Evolutionary conservation across 805 yeast species (phyloP), one percentile per base, ranked within the genome.

Genomic region (Yamadazyma tumulicola): DNA sequence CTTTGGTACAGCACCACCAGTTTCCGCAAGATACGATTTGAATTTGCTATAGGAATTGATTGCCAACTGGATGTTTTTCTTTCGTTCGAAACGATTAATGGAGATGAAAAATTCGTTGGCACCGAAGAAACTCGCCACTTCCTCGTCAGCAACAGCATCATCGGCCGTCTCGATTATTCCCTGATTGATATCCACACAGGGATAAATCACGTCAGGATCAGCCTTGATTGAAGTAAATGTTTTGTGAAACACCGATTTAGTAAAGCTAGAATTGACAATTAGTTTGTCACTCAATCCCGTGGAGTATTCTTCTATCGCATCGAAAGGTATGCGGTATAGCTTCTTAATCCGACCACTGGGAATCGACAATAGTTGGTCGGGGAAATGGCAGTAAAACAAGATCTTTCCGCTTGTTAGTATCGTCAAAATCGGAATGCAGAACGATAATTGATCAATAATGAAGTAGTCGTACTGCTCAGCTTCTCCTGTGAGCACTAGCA

Each of bases 311-410:
- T 93, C 99, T 15, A 84, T 60, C n/a, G 62, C 46, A 57, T 93
- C 96, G 57, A 93, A 91, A 1, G 96, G 93, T 4, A 72, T 34
- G 42, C 99, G 68, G 59, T 93, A 93, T 0, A 84, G 32, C 40
- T 60, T 64, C 48, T 87, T 81, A 6, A 82, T 18, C 1, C 69
- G 18, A 2, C 80, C 64, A 3, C 71, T 64, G 34, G 81, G 80
- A 26, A 42, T 39, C 0, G 96, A 81, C 27, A 91, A 63, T 31
- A 82, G 66, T 52, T 83, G 82, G 57, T 93, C 99, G 0, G 99
- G 98, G 57, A 91, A 91, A 64, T 93, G 99, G 51, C 98, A 89
- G 58, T 93, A 93, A 54, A 91, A 93, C 33, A 93, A 60, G 3
- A 85, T 71, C 32, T 75, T 75, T 2, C 82, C 55, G 6, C 59